phyloP scores from a whole-genome alignment of 345 rosid species.

The Brassica rapa region DNA sequence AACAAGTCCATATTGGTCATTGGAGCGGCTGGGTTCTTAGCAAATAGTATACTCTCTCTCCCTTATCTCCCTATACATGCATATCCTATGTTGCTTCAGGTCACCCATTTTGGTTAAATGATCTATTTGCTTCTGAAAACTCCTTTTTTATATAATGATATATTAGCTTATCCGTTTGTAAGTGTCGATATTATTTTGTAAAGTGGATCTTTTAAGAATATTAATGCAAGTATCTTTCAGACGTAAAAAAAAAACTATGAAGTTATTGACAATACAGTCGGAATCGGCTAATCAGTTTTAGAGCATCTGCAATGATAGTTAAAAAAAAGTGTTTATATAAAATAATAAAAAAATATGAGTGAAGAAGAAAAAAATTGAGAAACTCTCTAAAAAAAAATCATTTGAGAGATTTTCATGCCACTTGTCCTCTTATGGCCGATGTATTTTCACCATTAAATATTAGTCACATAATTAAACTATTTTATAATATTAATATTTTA shows the following conservation, averaged over 20 bases:
- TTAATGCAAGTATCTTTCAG: too few relatives aligned
- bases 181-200: too few relatives aligned
- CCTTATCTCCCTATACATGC: background rate
- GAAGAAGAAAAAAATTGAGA: background rate
- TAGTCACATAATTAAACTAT: background rate
- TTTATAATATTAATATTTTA: too few relatives aligned
- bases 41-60: conserved; percentile 35
- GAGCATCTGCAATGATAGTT: too few relatives aligned
- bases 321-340: too few relatives aligned
- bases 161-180: too few relatives aligned
- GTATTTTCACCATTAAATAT: background rate
- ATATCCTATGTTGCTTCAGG: too few relatives aligned
- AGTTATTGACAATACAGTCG: background rate
- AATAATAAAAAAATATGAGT: background rate
- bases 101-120: too few relatives aligned
- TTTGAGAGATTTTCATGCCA: background rate
- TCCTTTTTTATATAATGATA: too few relatives aligned
- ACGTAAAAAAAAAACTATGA: background rate
- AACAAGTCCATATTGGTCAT: conserved; percentile 40
- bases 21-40: conserved; percentile 44
- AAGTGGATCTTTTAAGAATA: too few relatives aligned
- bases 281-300: too few relatives aligned
- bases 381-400: background rate
- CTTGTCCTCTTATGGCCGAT: background rate
- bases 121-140: too few relatives aligned